Percentiles rank a stretch among this genome's conserved stretches.
Evolutionary conservation across 106 monocot genomes (phyloP).

Genomic region (Platanthera guangdongensis): DNA sequence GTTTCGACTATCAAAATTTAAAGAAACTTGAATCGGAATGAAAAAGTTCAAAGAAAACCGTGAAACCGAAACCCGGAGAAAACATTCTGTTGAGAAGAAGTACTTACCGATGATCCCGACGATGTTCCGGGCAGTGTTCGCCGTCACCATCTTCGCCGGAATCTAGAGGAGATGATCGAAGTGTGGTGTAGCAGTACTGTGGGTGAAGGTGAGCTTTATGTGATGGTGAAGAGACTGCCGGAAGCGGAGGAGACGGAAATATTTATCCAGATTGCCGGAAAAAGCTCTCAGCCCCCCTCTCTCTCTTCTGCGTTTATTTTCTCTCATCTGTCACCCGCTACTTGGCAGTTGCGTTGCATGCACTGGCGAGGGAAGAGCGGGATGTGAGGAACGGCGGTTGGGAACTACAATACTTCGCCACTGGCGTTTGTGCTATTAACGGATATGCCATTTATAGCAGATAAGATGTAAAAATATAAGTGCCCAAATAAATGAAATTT

Average conservation of each 20-base stretch:
- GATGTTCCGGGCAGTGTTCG: neutral
- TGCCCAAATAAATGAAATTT: too few relatives aligned
- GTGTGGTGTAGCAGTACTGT: too few relatives aligned
- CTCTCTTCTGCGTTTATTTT: too few relatives aligned
- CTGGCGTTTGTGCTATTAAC: too few relatives aligned
- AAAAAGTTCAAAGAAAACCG: neutral
- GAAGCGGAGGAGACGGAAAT: neutral
- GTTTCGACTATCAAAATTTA: neutral
- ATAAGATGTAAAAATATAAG: too few relatives aligned
- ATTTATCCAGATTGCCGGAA: neutral
- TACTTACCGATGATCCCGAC: constrained; percentile 13
- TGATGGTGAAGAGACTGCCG: neutral
- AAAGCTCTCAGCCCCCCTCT: neutral
- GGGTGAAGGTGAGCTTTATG: neutral
- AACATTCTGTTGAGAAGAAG: neutral
- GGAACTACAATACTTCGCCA: too few relatives aligned
- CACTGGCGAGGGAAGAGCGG: too few relatives aligned
- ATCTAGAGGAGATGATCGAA: neutral
- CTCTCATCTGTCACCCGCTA: too few relatives aligned
- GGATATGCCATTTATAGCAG: too few relatives aligned
- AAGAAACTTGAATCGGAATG: neutral
- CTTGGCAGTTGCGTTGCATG: too few relatives aligned
- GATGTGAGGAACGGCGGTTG: too few relatives aligned
- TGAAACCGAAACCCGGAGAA: neutral
- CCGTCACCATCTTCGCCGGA: constrained; percentile 5